Base-by-base conservation (phyloP, 2,329 filamentous ascomycete species). In the Penicillium sp. region DNA sequence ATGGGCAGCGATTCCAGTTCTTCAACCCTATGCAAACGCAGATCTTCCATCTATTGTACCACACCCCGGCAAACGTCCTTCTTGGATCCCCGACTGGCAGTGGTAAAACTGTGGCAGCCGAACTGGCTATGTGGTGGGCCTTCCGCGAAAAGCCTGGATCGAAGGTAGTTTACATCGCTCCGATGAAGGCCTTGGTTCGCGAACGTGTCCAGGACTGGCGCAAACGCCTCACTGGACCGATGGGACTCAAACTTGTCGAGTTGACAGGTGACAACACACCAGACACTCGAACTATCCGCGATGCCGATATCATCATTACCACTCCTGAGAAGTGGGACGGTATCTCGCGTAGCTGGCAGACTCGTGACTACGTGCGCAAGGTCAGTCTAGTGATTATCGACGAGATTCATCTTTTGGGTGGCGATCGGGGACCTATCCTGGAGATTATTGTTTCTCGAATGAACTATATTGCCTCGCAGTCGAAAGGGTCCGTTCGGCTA, bases 321-420 rank as follows among this genome's bases (percentile, higher is more conserved):
- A 98, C 94, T 0, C 94, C 93, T n/a, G 93, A 98, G 72, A 98
- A 98, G 67, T 98, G 93, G 93, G 94, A 98, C 65, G 94, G 94
- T 80, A 97, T 98, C 58, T 95, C 89, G 59, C 87, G 93, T 79
- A 95, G 88, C 63, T 98, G 94, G 93, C 90, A 97, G 68, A 97
- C 91, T 4, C 86, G 93, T 81, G 87, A 87, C 50, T 98, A 98
- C 58, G 93, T 98, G 32, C 83, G 89, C 42, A 86, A 96, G 69
- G 93, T 98, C 49, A 91, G 89, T 50, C 74, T 98, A 13, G 93
- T 98, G 42, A 96, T 98, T 52, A 98, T 98, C 56, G 93, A 98
- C 62, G 93, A 98, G 72, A 98, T 98, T 47, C 93, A 98, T 70
- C 74, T 98, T 23, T 79, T 98, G n/a, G 94, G 93, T 23, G 89